Conservation (phyloP, 2,329 filamentous ascomycete genomes). For the Colletotrichum sp. region DNA sequence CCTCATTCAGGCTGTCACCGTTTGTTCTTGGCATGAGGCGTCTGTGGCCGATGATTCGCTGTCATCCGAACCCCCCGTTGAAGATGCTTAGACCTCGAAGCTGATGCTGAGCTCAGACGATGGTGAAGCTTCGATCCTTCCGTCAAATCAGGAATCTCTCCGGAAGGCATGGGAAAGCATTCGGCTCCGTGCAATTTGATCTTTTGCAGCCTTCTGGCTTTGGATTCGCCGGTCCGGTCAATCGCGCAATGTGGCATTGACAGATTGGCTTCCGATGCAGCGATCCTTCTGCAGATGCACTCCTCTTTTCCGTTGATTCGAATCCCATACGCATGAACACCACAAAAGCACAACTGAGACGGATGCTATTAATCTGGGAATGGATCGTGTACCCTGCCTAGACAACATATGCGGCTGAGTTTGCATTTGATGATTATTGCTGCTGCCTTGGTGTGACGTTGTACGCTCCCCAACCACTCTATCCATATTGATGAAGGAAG, state of each 20-base stretch:
- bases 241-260: background rate
- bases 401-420: background rate
- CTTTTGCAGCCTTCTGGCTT: background rate
- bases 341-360: no score
- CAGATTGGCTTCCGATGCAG: background rate
- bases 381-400: background rate
- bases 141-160: background rate
- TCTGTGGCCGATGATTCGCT: background rate
- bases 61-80: background rate
- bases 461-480: background rate
- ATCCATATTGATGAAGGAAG: background rate
- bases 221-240: background rate
- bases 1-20: background rate
- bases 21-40: background rate
- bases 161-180: background rate
- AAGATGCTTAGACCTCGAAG: background rate
- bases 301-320: background rate
- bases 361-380: background rate
- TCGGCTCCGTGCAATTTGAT: background rate
- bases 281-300: background rate
- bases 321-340: background rate
- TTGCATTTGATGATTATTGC: background rate
- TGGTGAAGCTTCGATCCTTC: background rate
- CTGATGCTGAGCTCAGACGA: background rate
- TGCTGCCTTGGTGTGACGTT: background rate